phyloP scores from a whole-genome alignment of 1,139 yeast species.

The Sugiyamaella novakii region DNA sequence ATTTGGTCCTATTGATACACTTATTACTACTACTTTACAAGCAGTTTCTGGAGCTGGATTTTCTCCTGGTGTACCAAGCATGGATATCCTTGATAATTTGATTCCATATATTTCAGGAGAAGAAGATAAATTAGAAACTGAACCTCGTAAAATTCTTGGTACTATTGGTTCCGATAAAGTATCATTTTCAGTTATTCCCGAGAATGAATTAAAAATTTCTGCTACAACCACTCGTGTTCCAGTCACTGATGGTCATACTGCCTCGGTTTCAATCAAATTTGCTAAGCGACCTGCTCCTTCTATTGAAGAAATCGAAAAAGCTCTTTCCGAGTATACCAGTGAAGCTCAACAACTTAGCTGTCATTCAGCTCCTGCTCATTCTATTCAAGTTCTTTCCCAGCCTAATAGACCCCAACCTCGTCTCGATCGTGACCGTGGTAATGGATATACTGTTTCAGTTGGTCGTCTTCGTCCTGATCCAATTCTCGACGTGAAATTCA shows the following conservation, averaged over 20 bases:
- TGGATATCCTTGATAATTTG: conserved; percentile 90
- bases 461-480: conserved; percentile 95
- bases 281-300: conserved; percentile 82
- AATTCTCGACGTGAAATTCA: conserved; percentile 92
- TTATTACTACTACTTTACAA: conserved; percentile 91
- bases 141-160: conserved; percentile 92
- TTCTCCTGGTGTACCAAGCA: conserved; percentile 96
- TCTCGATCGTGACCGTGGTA: conserved; percentile 93
- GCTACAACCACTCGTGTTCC: conserved; percentile 98
- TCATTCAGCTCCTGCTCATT: conserved; percentile 88
- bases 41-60: conserved; percentile 99
- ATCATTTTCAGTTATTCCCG: conserved; percentile 62
- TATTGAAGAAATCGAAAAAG: conserved; percentile 72
- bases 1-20: conserved; percentile 85
- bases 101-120: conserved; percentile 96
- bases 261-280: conserved; percentile 85
- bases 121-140: conserved; percentile 99
- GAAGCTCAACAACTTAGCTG: conserved; percentile 80
- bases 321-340: conserved; percentile 73
- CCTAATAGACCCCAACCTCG: conserved; percentile 97
- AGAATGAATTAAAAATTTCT: conserved; percentile 77
- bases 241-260: conserved; percentile 97
- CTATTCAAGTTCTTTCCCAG: conserved; percentile 90
- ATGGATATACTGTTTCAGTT: conserved; percentile 91
- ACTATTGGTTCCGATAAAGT: conserved; percentile 50